phyloP scores from a whole-genome alignment of 164 flowering plant genomes.

The Nymphaea thermarum region DNA sequence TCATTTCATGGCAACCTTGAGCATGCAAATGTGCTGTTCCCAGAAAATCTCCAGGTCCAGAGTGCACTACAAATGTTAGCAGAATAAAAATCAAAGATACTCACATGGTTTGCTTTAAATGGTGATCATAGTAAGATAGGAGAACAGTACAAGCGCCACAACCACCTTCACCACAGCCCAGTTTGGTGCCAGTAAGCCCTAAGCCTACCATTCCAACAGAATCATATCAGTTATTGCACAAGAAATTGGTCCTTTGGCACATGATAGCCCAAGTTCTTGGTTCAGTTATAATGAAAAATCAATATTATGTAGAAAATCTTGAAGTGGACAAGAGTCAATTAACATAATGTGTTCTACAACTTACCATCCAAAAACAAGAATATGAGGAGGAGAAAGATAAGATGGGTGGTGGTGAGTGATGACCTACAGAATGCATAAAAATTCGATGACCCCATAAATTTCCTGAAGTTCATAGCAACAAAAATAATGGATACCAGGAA shows the following conservation, averaged over 20 bases:
- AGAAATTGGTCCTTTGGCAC: neutral
- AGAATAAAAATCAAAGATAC: constrained; percentile 21
- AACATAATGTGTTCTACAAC: too few species aligned
- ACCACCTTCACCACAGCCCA: constrained; percentile 99
- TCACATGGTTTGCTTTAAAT: constrained; percentile 59
- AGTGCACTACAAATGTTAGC: neutral
- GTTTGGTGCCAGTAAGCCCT: constrained; percentile 89
- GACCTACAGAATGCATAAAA: too few species aligned
- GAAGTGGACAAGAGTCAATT: too few species aligned
- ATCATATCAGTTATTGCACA: constrained; percentile 2
- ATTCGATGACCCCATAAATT: too few species aligned
- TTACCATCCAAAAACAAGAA: too few species aligned
- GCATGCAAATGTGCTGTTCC: too few species aligned
- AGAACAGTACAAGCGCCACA: constrained; percentile 99
- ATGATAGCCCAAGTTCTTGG: neutral
- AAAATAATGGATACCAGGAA: too few species aligned
- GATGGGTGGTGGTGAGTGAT: too few species aligned
- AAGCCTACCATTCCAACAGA: constrained; percentile 28
- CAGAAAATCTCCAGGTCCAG: too few species aligned
- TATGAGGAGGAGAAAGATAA: too few species aligned
- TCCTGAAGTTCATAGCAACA: too few species aligned
- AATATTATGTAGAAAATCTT: neutral
- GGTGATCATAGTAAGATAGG: constrained; percentile 67
- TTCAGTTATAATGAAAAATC: neutral
- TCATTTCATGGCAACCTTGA: too few species aligned